Base-by-base conservation (phyloP, 768 basidiomycete species). In the Naganishia vaughanmartiniae region DNA sequence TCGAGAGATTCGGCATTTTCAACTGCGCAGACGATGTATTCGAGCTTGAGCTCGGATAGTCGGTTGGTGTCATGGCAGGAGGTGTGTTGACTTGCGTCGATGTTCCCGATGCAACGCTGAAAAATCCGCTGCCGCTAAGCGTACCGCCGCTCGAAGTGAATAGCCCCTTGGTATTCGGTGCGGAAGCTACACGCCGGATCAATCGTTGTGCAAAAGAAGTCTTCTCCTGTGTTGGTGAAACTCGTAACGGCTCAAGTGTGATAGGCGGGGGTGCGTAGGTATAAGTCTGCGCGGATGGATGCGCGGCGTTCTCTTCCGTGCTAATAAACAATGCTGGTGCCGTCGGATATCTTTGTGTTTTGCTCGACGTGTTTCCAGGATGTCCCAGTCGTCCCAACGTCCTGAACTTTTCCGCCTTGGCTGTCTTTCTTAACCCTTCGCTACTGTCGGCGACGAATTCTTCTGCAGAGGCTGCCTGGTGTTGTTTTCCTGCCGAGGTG, bases 141-240 rank as follows among this genome's bases (percentile, higher is more conserved):
- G 60, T 45, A 24, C 60, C 60, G 12, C 60, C 60, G 17, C 72
- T 72, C 26, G 72, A 70, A 19, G 84, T 70, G 80, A 98, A 93
- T 34, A 99, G 84, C 33, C 89, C 90, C 80, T 97, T 98, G 39
- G 93, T 90, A 78, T 97, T 99, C 2, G 95, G 95, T 2, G 96
- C 94, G 11, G 93, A 96, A 4, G 94, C 93, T 56, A 98, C 95
- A 58, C 95, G 89, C 65, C 95, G 89, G 34, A 98, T 88, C 83
- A 97, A 93, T 42, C 94, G 89, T 57, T 90, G 87, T 11, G 92
- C 60, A 45, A 63, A 63, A 12, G 60, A 90, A 6, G 82, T 78
- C 11, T 74, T 76, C 24, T 73, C 70, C 19, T 71, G 72, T 36
- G 69, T 53, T 1, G 48, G 46, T 7, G 65, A 66, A 53, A 30